Percentiles rank a stretch among this genome's conserved stretches.
phyloP scores from a whole-genome alignment of 1,284 basidiomycete species.

The Microbotryum silenes-acaulis region DNA sequence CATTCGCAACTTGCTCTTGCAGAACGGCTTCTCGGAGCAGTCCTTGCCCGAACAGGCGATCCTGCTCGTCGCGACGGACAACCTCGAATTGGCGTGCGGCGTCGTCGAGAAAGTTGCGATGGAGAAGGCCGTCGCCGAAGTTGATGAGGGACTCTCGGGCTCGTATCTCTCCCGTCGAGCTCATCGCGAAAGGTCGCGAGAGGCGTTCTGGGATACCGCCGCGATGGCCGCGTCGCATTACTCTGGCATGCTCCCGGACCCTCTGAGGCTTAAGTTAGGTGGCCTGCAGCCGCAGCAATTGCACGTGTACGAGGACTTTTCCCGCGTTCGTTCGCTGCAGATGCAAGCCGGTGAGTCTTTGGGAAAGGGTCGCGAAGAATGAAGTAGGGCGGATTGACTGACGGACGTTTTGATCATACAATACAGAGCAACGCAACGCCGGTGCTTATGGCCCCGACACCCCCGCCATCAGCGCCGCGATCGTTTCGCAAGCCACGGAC shows the following conservation, averaged over 20 bases:
- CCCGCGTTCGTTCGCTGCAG: slow-evolving; percentile 37
- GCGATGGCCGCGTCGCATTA: slow-evolving; percentile 62
- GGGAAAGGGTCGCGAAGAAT: background rate
- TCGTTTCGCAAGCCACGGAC: slow-evolving; percentile 9
- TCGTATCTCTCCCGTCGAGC: slow-evolving; percentile 79
- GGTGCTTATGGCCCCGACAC: slow-evolving; percentile 17
- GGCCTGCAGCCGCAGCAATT: slow-evolving; percentile 77
- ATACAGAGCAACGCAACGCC: slow-evolving; percentile 20
- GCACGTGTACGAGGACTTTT: slow-evolving; percentile 90
- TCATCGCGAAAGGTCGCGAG: slow-evolving; percentile 70
- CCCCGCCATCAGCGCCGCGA: slow-evolving; percentile 22
- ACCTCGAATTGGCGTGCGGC: slow-evolving; percentile 86
- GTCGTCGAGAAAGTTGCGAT: slow-evolving; percentile 97
- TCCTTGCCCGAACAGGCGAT: slow-evolving; percentile 52
- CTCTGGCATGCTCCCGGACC: slow-evolving; percentile 73
- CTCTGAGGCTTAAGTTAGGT: slow-evolving; percentile 71
- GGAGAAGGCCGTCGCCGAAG: slow-evolving; percentile 90
- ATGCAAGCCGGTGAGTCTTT: slow-evolving; percentile 6
- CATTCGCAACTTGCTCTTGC: slow-evolving; percentile 66
- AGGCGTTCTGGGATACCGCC: slow-evolving; percentile 80
- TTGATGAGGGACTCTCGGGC: slow-evolving; percentile 77
- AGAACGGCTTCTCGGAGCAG: slow-evolving; percentile 78
- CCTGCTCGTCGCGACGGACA: slow-evolving; percentile 78
- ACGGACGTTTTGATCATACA: background rate
- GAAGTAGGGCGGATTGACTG: background rate